phyloP scores from a whole-genome alignment of 2,329 filamentous ascomycete species.

The Stagonosporopsis chrysanthemi region DNA sequence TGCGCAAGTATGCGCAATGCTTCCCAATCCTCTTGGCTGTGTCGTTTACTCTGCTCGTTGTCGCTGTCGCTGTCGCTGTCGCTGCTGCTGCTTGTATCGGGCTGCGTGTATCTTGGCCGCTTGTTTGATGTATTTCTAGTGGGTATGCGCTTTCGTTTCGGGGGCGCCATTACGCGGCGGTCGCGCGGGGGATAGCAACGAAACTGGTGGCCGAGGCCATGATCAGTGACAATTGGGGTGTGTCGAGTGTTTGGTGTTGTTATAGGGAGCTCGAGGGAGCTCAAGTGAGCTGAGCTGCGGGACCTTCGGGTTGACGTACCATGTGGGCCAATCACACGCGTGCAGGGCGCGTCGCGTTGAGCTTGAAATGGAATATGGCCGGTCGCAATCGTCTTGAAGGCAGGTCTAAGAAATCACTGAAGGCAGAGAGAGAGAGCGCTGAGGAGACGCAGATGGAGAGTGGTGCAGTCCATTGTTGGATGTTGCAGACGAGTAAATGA shows the following conservation, averaged over 20 bases:
- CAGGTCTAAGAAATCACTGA: not conserved
- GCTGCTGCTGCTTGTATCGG: conserved; percentile 13
- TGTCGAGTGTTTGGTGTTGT: conserved; percentile 8
- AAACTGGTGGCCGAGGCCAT: conserved; percentile 27
- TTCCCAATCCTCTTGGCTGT: conserved; percentile 19
- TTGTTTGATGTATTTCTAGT: conserved; percentile 26
- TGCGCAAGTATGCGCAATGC: conserved; percentile 30
- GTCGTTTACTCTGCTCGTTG: not conserved
- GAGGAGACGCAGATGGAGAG: not conserved
- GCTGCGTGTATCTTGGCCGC: conserved; percentile 24
- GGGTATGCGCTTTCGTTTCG: conserved; percentile 33
- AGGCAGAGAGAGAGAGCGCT: not conserved
- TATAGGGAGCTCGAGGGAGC: conserved; percentile 2
- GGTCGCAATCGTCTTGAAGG: not conserved
- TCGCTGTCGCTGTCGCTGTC: conserved; percentile 8
- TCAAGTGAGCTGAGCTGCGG: conserved; percentile 9
- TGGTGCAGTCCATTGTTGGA: not conserved
- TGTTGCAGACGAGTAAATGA: not conserved
- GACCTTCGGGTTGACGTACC: conserved; percentile 9
- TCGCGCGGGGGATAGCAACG: conserved; percentile 14
- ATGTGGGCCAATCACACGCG: conserved; percentile 19
- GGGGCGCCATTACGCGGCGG: conserved; percentile 39
- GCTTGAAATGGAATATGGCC: not conserved
- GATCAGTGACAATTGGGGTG: conserved; percentile 20
- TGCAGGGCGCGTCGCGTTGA: conserved; percentile 9